These are phyloP conservation scores for Leptomonas pyrrhocoris DNA, from an alignment of 208 protist species.

Conservation along the genomic window DNA sequence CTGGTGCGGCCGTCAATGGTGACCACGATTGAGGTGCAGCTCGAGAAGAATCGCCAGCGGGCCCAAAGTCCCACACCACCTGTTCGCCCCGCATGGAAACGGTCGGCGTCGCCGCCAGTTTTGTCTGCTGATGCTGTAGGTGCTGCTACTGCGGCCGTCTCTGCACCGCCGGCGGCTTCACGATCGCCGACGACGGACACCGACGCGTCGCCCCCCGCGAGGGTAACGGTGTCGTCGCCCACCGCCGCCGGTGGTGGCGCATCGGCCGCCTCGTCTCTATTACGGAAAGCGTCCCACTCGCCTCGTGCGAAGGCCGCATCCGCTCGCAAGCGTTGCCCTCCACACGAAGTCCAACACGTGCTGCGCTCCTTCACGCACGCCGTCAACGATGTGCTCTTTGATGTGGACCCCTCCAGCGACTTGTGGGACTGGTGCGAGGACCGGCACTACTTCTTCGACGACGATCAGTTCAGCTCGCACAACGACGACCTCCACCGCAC, in stretches of 20 bases:
- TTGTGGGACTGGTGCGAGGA: conserved; percentile 51
- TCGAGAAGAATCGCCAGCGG: conserved; percentile 49
- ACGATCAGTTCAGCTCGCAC: conserved; percentile 71
- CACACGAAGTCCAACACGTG: conserved; percentile 42
- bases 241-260: conserved; percentile 12
- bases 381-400: conserved; percentile 64
- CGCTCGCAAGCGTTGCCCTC: conserved; percentile 32
- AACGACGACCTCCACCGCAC: conserved; percentile 43
- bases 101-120: not conserved
- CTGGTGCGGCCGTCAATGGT: conserved; percentile 54
- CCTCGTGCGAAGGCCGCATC: not conserved
- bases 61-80: not conserved
- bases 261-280: conserved; percentile 10
- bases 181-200: not conserved
- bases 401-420: conserved; percentile 59
- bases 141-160: not conserved
- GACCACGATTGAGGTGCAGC: conserved; percentile 54
- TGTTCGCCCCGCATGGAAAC: not conserved
- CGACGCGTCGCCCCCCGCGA: not conserved
- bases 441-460: conserved; percentile 62
- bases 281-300: not conserved
- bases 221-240: not conserved
- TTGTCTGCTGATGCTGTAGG: not conserved
- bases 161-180: not conserved
- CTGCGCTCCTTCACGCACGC: conserved; percentile 35